Evolutionary conservation across 2,329 filamentous ascomycete genomes (phyloP), one percentile per base, ranked within the genome.

Genomic region (Furcasterigmium sp.): DNA sequence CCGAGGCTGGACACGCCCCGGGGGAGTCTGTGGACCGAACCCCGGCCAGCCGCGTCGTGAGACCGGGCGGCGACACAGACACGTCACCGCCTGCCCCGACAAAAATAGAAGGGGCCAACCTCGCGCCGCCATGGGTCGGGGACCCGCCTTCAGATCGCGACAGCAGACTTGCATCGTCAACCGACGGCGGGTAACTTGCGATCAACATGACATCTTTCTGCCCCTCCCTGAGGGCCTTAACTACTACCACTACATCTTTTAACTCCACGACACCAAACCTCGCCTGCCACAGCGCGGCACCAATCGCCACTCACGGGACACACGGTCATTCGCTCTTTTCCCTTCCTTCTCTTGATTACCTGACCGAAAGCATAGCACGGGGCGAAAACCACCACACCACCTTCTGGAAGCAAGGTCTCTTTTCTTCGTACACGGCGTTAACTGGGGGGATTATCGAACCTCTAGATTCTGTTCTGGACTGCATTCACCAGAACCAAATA

Each of bases 81-180:
- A 18, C 32, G 4, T 9, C 32, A 10, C 32, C 17, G 32, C n/a
- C 32, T 9, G 32, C 32, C n/a, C 32, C 32, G n/a, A 18, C 32
- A 18, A 17, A 17, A 17, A 17, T 35, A 8, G 35, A 41, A n/a
- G 39, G 26, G n/a, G 25, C 14, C 23, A 47, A 40, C 35, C 44
- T 51, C 10, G 46, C 45, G 15, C 35, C 42, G 14, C 40, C 44
- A 14, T 49, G 47, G 49, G 40, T 42, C 28, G 45, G 47, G n/a
- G 44, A 48, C 30, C 45, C 45, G 23, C 23, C 23, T 7, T 11
- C 23, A 37, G 73, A 75, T 53, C 65, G 72, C 44, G 73, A 77
- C 52, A 76, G 73, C 49, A 73, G 73, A 28, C 71, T 77, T 51
- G 73, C 75, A 49, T 55, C 76, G 42, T 64, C 64, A 18, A 49